Conservation (phyloP, 1,139 yeast genomes). For the Zygoascus meyerae region DNA sequence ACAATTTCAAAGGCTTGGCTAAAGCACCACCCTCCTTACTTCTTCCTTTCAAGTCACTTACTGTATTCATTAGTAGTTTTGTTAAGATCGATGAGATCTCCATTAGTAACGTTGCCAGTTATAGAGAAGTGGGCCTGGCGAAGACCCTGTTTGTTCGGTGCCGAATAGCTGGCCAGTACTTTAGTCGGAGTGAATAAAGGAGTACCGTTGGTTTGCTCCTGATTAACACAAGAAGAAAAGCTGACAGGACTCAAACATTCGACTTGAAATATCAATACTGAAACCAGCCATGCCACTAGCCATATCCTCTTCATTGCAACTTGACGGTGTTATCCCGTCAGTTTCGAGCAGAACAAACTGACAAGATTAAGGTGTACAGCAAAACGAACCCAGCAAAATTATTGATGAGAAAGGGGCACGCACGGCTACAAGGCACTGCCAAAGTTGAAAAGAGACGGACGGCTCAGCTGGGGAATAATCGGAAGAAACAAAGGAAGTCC, state of each 20-base stretch:
- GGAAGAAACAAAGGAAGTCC: no score
- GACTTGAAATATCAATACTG: background rate
- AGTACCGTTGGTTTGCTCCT: background rate
- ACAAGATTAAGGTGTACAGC: no score
- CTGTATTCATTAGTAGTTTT: constrained; percentile 13
- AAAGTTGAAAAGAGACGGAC: no score
- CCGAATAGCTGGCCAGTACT: constrained; percentile 3
- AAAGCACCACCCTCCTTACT: no score
- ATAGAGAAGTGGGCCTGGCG: background rate
- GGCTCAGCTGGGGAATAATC: no score
- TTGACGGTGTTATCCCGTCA: background rate
- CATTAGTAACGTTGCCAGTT: constrained; percentile 1
- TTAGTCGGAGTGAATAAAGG: constrained; percentile 5
- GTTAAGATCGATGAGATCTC: constrained; percentile 3
- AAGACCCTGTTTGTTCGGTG: background rate
- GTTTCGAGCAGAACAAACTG: no score
- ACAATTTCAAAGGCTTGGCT: no score
- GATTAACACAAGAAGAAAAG: background rate
- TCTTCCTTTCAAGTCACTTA: no score
- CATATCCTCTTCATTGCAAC: constrained; percentile 2
- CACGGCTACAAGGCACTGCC: no score
- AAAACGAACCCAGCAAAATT: no score
- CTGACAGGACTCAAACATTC: background rate
- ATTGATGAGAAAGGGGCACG: no score
- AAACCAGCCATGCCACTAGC: background rate